Evolutionary conservation across 805 yeast species (phyloP), one percentile per base, ranked within the genome.

Genomic region (Wickerhamomyces silvicola): DNA sequence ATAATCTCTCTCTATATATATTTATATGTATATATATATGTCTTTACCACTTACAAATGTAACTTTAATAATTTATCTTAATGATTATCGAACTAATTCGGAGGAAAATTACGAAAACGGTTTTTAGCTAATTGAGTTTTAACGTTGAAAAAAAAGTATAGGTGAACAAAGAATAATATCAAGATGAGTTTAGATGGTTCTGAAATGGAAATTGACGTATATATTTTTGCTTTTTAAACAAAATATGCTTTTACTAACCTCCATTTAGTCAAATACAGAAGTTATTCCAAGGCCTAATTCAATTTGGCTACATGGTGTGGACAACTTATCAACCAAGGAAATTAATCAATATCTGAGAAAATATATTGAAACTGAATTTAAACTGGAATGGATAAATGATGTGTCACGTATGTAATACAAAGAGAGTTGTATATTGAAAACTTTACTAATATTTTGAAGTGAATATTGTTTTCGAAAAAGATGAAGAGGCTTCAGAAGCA

Each of bases 301-400:
- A 1, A 13, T 51, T 1, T 46, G 43, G 35, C 11, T 51, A 6
- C 32, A 35, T 32, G 56, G 56, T 11, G 54, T 51, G 10, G 54
- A 51, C 32, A 41, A 46, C 17, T 38, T 49, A 14, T 51, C 56
- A 8, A 45, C 52, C 6, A 22, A 38, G 4, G 41, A 45, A 10
- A 26, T 51, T 14, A 48, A 43, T 19, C 20, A 21, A 5, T 51
- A 49, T 23, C 16, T 46, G n/a, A 39, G 39, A 11, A 32, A 31
- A 11, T 33, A 29, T 28, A 32, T 44, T 4, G 42, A 41, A 2
- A 36, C 39, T 11, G 31, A 34, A 8, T 46, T 45, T 31, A 46
- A 39, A 16, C 24, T 49, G 11, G 54, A 51, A 24, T 51, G 56
- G 56, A 41, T 51, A 18, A 48, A 51, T 30, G 56, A 51, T 21